Base-by-base conservation (phyloP, 2,329 filamentous ascomycete species). In the Cladosporium austrohemisphaericum region DNA sequence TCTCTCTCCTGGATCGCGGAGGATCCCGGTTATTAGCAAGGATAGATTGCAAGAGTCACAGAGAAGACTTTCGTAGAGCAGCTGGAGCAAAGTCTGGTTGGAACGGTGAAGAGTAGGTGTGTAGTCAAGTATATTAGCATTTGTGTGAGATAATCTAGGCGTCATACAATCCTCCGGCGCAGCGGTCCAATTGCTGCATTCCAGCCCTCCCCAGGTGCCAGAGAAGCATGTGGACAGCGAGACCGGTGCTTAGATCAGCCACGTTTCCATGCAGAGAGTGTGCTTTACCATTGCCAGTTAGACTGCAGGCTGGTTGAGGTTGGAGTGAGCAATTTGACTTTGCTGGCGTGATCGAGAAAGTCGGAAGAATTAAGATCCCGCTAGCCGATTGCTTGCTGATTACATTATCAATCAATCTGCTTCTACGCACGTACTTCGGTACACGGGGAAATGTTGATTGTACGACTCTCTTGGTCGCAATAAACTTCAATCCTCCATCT, bases 151-250 rank as follows among this genome's bases (percentile, higher is more conserved):
- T 31, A 47, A 29, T 47, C 33, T 31, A 22, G 8, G 32, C 44
- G 33, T 47, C 44, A 47, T 47, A 47, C 32, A 47, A 35, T 26
- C 13, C 14, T 45, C 9, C n/a, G n/a, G n/a, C n/a, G n/a, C n/a
- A n/a, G n/a, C n/a, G 31, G n/a, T 14, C 10, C 20, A 13, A 4
- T 5, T n/a, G 14, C 23, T 37, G 25, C 33, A 38, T 8, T 23
- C 44, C 44, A 47, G 44, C 33, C 44, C 44, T 47, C 37, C 31
- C n/a, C n/a, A n/a, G n/a, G n/a, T n/a, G 22, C 43, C 43, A 36
- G 20, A 36, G 36, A 25, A 18, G 23, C 33, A 47, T 18, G 33
- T 22, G 33, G 33, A 7, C 10, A 23, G 33, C n/a, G 25, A 29
- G 38, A 26, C 18, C 22, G 38, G 26, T 41, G 38, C 44, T 47